Percentiles rank a stretch among this genome's conserved stretches.
Evolutionary conservation across 352 stramenopile genomes (phyloP).

Genomic region (Pythium sp.): DNA sequence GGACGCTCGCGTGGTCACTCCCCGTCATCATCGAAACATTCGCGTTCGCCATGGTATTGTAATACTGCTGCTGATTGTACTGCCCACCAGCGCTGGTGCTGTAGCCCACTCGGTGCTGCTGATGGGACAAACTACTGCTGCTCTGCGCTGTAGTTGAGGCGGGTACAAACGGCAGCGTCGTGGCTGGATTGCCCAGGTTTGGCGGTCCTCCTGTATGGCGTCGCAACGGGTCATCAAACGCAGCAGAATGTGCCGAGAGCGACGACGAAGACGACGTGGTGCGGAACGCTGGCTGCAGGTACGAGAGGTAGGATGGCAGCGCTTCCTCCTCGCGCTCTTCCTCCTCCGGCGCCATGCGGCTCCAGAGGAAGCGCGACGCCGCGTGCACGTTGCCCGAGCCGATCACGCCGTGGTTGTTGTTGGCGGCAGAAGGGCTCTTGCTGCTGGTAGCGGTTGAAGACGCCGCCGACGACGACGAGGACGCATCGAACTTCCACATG

Average conservation of each 20-base stretch:
- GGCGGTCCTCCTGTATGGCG: constrained; percentile 15
- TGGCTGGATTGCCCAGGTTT: constrained; percentile 7
- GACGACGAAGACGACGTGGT: constrained; percentile 11
- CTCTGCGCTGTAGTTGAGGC: constrained; percentile 3
- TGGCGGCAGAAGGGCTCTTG: neutral
- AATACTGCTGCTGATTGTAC: constrained; percentile 12
- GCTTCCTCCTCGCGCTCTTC: constrained; percentile 74
- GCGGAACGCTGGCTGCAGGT: constrained; percentile 52
- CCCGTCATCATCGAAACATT: neutral
- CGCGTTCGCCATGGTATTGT: constrained; percentile 14
- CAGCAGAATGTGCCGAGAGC: neutral
- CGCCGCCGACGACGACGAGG: neutral
- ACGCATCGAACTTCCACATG: constrained; percentile 16
- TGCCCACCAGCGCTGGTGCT: neutral
- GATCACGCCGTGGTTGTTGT: constrained; percentile 33
- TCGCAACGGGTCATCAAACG: constrained; percentile 11
- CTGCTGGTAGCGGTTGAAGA: neutral
- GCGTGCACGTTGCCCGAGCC: constrained; percentile 29
- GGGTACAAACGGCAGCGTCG: constrained; percentile 13
- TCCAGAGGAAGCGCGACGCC: constrained; percentile 47
- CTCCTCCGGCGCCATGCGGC: constrained; percentile 57
- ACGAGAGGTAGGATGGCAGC: constrained; percentile 68
- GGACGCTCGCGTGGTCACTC: constrained; percentile 3
- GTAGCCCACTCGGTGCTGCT: neutral
- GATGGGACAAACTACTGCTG: neutral